Percentiles rank a stretch among this genome's conserved stretches.
Evolutionary conservation across 139 green algal genomes (phyloP).

Genomic region (Ettlia oleoabundans): DNA sequence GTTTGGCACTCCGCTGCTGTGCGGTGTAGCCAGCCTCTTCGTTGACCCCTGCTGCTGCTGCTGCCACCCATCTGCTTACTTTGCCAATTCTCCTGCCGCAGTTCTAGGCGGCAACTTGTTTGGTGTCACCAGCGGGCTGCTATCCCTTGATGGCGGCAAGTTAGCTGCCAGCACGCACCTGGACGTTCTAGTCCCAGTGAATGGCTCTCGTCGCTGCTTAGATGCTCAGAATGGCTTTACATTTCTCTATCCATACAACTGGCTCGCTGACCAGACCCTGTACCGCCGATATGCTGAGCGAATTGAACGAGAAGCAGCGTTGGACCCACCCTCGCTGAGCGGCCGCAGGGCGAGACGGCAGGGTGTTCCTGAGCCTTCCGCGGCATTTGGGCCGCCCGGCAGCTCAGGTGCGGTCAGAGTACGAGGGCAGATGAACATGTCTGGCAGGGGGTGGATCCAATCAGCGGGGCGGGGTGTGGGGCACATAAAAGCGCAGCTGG

Average conservation of each 20-base stretch:
- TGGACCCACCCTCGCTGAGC: constrained; percentile 69
- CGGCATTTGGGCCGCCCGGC: constrained; percentile 84
- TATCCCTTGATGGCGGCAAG: constrained; percentile 70
- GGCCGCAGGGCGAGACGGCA: neutral
- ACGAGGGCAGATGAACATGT: neutral
- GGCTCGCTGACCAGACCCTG: constrained; percentile 90
- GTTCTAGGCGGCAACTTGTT: constrained; percentile 88
- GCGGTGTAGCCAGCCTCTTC: no score
- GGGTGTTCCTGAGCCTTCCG: constrained; percentile 67
- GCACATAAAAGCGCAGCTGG: no score
- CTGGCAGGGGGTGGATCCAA: no score
- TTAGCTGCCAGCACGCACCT: constrained; percentile 54
- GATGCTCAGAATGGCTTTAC: constrained; percentile 71
- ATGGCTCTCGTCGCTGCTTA: constrained; percentile 78
- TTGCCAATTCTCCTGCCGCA: no score
- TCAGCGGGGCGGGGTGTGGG: no score
- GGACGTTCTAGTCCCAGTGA: constrained; percentile 84
- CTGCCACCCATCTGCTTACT: neutral
- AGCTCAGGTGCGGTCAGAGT: constrained; percentile 45
- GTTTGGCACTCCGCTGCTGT: no score
- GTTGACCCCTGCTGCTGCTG: no score
- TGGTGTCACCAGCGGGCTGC: constrained; percentile 76
- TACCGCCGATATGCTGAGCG: constrained; percentile 71
- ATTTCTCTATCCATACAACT: constrained; percentile 75
- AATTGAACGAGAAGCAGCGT: constrained; percentile 59